These are phyloP conservation scores for Candida wancherniae DNA, from an alignment of 805 yeast species.

Conservation along the genomic window DNA sequence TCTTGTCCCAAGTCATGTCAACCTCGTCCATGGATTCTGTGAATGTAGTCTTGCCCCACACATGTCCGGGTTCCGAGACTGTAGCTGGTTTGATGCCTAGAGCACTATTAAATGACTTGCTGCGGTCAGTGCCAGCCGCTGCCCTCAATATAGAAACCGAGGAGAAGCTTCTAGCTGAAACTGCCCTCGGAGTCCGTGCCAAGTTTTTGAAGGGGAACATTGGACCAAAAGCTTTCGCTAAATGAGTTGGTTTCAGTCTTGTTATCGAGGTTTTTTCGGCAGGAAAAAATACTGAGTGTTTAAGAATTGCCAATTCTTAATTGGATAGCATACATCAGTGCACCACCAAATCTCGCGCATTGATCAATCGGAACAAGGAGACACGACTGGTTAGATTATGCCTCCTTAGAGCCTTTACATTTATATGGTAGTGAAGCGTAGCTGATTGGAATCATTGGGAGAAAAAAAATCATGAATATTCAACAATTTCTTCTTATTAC, in stretches of 20 bases:
- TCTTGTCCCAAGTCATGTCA: constrained; percentile 41
- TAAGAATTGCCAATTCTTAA: constrained; percentile 14
- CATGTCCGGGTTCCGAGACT: constrained; percentile 29
- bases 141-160: constrained; percentile 16
- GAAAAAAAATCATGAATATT: too few relatives aligned
- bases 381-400: too few relatives aligned
- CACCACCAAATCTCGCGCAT: constrained; percentile 5
- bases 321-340: constrained; percentile 17
- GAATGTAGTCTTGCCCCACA: constrained; percentile 40
- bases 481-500: too few relatives aligned
- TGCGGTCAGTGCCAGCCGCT: constrained; percentile 22
- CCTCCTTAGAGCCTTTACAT: too few relatives aligned
- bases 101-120: constrained; percentile 33
- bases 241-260: too few relatives aligned
- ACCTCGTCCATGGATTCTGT: constrained; percentile 42
- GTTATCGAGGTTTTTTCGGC: too few relatives aligned
- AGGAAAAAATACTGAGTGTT: constrained; percentile 13
- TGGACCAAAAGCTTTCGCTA: too few relatives aligned
- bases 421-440: too few relatives aligned
- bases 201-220: constrained; percentile 16
- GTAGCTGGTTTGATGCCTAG: constrained; percentile 35
- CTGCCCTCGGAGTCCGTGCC: constrained; percentile 13
- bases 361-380: too few relatives aligned
- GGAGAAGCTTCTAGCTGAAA: constrained; percentile 15
- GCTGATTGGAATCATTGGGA: too few relatives aligned